phyloP scores from a whole-genome alignment of 192 early-diverging fungal genomes.

The Backusella mclennaniae region DNA sequence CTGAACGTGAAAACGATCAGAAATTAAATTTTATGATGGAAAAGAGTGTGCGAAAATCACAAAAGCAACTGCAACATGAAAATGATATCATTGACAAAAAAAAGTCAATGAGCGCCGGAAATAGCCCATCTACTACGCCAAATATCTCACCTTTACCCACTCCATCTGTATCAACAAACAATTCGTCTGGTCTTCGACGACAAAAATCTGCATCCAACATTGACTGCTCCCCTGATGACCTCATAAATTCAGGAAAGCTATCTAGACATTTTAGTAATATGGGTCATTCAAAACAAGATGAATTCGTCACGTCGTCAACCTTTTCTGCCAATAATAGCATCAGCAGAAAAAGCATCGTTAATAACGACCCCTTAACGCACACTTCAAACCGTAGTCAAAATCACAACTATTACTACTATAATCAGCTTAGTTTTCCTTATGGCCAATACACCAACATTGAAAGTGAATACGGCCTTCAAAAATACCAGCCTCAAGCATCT shows the following conservation, averaged over 20 bases:
- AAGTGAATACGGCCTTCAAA: conserved; percentile 9
- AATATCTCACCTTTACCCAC: conserved; percentile 3
- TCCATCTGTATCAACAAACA: conserved; percentile 8
- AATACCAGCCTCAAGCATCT: not conserved
- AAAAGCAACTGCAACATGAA: conserved; percentile 11
- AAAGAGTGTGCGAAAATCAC: conserved; percentile 4
- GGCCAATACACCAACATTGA: not conserved
- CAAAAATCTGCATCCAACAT: conserved; percentile 9
- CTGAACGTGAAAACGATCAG: not conserved
- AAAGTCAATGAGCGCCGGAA: not conserved
- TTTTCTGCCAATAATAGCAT: not conserved
- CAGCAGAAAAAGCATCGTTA: not conserved
- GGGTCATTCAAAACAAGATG: not conserved
- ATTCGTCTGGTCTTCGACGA: not conserved
- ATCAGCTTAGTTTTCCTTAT: conserved; percentile 1
- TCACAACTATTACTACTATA: not conserved
- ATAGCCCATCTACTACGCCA: conserved; percentile 1
- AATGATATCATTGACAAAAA: conserved; percentile 6
- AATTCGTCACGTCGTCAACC: not conserved
- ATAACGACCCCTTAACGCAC: not conserved
- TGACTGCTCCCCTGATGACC: not conserved
- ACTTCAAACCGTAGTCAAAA: not conserved
- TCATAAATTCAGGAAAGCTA: not conserved
- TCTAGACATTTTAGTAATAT: conserved; percentile 8
- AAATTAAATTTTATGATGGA: conserved; percentile 10